Base-by-base conservation (phyloP, 306 rosid species). In the Citrullus colocynthis region DNA sequence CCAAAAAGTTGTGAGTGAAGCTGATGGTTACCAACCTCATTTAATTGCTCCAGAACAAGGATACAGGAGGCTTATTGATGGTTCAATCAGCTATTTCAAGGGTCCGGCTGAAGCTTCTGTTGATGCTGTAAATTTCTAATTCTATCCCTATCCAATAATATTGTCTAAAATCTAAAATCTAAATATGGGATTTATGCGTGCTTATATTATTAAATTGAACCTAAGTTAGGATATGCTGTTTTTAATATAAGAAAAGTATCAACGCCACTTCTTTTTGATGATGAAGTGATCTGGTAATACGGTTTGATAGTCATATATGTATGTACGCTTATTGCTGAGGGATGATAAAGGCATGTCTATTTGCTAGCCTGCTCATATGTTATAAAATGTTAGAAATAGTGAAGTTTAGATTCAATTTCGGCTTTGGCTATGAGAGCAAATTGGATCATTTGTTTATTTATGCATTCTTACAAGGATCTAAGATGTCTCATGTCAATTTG, bases 21-120 rank as follows among this genome's bases (percentile, higher is more conserved):
- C 99, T 75, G 99, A 96, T 85, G 99, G 99, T 54, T 96, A 96
- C 84, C 99, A 96, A 60, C 99, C 99, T 72, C 99, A 96, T 83
- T 88, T 96, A 84, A 92, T 96, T 83, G 99, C 99, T 81, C 99
- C 99, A 49, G 99, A 96, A 75, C 99, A 96, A 88, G 99, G 99
- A 72, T 96, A 96, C 80, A 86, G 98, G 83, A 92, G 98, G 81
- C 98, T 96, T 78, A 92, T 96, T 83, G 99, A 96, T 42, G 92
- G 97, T 81, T 91, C 98, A 80, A 96, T 96, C 5, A 80, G 95
- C 82, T 92, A 87, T 81, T 96, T 96, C 85, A 96, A 89, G 89
- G 99, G 99, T 86, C 99, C 99, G 9, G 97, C 99, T 78, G 99
- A 96, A 84, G 99, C 99, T 81, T 92, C 99, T 13, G 98, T 96